Base-by-base conservation (phyloP, 2,329 filamentous ascomycete species). In the Bipolaris oryzae region DNA sequence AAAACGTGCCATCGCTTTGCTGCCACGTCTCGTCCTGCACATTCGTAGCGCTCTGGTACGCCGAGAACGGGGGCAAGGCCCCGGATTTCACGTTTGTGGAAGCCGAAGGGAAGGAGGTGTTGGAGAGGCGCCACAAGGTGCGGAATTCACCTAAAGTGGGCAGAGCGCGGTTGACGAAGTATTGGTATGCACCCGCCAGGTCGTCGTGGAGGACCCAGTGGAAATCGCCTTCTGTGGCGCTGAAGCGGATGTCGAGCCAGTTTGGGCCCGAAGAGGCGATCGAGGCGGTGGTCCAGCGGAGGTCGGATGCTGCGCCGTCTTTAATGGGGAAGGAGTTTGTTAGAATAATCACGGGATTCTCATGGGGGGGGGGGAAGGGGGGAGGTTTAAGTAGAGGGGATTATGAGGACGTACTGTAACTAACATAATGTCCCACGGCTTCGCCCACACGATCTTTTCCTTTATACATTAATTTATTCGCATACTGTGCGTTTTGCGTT, bases 1-100 rank as follows among this genome's bases (percentile, higher is more conserved):
- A 76, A 54, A 81, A 84, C 0, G 73, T 75, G 0, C 81, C 81
- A 46, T 82, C 79, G 0, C 74, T 74, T 25, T 73, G 77, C 49
- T 79, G 74, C 80, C 81, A 84, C 1, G 82, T 84, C 71, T 84
- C 81, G 66, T 84, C 82, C 61, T 84, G 81, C 3, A 84, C 79
- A 42, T 83, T 83, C 11, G 78, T 81, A 10, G 76, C 74, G 5
- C 63, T 69, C 3, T 72, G 54, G 54, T 82, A 82, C 38, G 81
- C 77, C 2, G 70, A 66, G 6, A 82, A 69, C 0, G 77, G 67
- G 0, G 82, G 81, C 6, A 84, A 70, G 1, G 69, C 62, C 20
- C 77, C 80, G 53, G 84, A 80, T 28, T 78, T 79, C 23, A 79
- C 64, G 39, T 78, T 76, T 0, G 79, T 83, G 37, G 76, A 74